Conservation (phyloP, 2,329 filamentous ascomycete genomes). For the Diaporthe longicolla region DNA sequence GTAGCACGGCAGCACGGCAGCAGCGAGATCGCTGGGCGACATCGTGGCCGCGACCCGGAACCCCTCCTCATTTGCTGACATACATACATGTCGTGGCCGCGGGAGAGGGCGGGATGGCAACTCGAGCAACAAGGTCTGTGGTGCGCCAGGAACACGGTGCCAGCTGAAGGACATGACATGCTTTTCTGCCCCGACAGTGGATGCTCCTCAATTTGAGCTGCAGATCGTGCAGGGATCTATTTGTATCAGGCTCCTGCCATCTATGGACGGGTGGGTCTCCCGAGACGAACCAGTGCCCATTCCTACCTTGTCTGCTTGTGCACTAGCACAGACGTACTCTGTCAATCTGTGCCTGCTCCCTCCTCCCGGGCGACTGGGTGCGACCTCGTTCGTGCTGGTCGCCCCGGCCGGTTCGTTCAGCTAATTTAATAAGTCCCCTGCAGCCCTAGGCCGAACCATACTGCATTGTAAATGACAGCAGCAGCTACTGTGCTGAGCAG, state of each 20-base stretch:
- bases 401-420: not conserved
- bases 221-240: slow-evolving; percentile 32
- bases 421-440: slow-evolving; percentile 21
- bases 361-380: slow-evolving; percentile 24
- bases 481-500: not conserved
- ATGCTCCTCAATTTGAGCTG: slow-evolving; percentile 34
- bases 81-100: not conserved
- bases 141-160: slow-evolving; percentile 6
- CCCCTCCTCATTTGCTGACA: slow-evolving; percentile 34
- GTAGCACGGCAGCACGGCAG: not conserved
- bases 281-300: slow-evolving; percentile 11
- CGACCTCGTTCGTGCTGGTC: slow-evolving; percentile 24
- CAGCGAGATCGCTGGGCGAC: slow-evolving; percentile 7
- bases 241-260: slow-evolving; percentile 29
- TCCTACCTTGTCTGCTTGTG: too few species aligned
- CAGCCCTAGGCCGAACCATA: slow-evolving; percentile 28
- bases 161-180: slow-evolving; percentile 21
- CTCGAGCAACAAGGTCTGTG: not conserved
- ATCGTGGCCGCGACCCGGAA: slow-evolving; percentile 22
- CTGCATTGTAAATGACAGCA: slow-evolving; percentile 3
- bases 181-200: slow-evolving; percentile 1
- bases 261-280: slow-evolving; percentile 22
- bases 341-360: not conserved
- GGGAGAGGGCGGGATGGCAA: not conserved
- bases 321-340: not conserved